Conservation (phyloP, 2,329 filamentous ascomycete genomes). For the Dactylellina drechsleri region DNA sequence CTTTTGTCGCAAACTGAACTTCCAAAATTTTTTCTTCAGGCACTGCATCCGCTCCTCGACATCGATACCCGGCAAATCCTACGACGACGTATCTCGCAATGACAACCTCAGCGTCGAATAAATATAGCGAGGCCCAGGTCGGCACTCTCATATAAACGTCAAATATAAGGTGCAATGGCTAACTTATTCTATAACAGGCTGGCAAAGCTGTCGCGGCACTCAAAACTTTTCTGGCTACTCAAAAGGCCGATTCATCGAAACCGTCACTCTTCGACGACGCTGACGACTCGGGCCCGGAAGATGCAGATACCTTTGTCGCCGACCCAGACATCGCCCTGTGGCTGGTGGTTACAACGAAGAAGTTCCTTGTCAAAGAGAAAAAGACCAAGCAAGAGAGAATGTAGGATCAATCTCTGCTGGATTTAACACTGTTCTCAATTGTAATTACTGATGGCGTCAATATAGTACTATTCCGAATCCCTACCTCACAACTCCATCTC, state of each 20-base stretch:
- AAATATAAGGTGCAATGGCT: constrained; percentile 23
- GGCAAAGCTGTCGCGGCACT: constrained; percentile 47
- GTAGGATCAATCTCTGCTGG: constrained; percentile 14
- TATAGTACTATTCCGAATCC: constrained; percentile 48
- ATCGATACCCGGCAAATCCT: constrained; percentile 22
- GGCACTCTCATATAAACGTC: not conserved
- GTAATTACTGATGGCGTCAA: not conserved
- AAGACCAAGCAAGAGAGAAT: constrained; percentile 50
- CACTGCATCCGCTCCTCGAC: constrained; percentile 1
- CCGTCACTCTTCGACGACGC: constrained; percentile 41
- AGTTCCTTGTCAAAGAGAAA: constrained; percentile 55
- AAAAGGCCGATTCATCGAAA: constrained; percentile 36
- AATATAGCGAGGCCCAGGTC: constrained; percentile 47
- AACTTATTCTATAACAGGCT: constrained; percentile 26
- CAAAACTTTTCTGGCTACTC: constrained; percentile 38
- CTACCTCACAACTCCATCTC: constrained; percentile 39
- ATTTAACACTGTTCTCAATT: not conserved
- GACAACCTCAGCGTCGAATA: constrained; percentile 38
- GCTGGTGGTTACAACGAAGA: constrained; percentile 57
- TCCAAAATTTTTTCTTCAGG: constrained; percentile 37
- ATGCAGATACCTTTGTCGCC: constrained; percentile 53
- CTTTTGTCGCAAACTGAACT: constrained; percentile 45
- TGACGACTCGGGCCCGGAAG: constrained; percentile 55
- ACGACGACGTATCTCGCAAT: constrained; percentile 20
- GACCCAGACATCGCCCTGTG: constrained; percentile 56